These are phyloP conservation scores for Cladosporium sp. DNA, from an alignment of 2,329 filamentous ascomycete genomes.

Conservation along the genomic window DNA sequence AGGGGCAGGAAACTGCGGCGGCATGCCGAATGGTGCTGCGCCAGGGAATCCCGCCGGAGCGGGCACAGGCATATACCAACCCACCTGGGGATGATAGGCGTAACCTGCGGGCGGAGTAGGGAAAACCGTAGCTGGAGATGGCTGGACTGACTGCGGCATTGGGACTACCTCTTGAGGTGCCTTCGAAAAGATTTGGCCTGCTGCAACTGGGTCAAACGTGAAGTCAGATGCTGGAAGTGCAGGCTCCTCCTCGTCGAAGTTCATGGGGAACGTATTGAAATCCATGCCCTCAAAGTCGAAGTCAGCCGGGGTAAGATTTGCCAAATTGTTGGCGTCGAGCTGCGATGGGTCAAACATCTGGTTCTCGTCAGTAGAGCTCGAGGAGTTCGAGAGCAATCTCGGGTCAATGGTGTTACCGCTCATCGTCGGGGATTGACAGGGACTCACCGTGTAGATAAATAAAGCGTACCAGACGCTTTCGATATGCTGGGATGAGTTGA, in stretches of 20 bases:
- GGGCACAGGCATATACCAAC: not conserved
- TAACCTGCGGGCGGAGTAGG: not conserved
- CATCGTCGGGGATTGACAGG: not conserved
- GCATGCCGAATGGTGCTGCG: not conserved
- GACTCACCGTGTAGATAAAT: not conserved
- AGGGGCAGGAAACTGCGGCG: not conserved
- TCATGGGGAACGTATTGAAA: not conserved
- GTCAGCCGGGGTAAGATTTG: not conserved
- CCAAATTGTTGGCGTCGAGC: not conserved
- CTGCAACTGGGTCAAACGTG: too few relatives aligned
- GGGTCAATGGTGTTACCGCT: not conserved
- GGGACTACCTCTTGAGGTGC: not conserved
- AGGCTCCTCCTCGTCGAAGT: not conserved
- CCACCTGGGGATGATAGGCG: not conserved
- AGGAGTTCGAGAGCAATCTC: not conserved
- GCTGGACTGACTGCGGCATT: not conserved
- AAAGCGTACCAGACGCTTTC: constrained; percentile 7
- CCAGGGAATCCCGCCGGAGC: not conserved
- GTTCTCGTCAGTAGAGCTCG: not conserved
- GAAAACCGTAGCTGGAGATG: not conserved
- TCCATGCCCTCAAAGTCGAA: not conserved
- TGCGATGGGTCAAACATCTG: not conserved
- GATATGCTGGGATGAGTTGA: not conserved
- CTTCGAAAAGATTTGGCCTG: not conserved
- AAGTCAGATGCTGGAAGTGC: not conserved